Percentiles rank a stretch among this genome's conserved stretches.
These are phyloP conservation scores for Tolypocladium endophyticum DNA, from an alignment of 2,329 filamentous ascomycete species.

Conservation along the genomic window DNA sequence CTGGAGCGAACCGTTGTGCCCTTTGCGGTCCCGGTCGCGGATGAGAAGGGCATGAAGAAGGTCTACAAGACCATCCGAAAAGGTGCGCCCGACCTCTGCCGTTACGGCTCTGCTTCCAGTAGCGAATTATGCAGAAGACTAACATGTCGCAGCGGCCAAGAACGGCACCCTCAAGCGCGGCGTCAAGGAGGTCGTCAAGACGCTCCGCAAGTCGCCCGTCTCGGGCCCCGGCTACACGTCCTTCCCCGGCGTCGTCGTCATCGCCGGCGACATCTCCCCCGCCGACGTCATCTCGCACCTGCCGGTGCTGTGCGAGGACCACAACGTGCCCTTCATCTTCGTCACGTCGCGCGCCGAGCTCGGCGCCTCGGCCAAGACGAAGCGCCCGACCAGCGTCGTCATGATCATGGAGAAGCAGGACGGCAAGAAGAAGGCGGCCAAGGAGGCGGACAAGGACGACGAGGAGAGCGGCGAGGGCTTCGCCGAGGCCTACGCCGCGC, in stretches of 20 bases:
- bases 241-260: slow-evolving; percentile 70
- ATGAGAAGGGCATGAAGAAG: slow-evolving; percentile 65
- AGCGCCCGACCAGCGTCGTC: slow-evolving; percentile 91
- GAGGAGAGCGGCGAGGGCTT: slow-evolving; percentile 47
- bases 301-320: slow-evolving; percentile 94
- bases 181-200: slow-evolving; percentile 98
- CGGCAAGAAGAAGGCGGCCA: slow-evolving; percentile 33
- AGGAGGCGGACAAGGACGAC: slow-evolving; percentile 33
- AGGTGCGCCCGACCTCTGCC: slow-evolving; percentile 28
- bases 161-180: slow-evolving; percentile 93
- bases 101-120: neutral
- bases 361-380: slow-evolving; percentile 85
- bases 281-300: slow-evolving; percentile 99
- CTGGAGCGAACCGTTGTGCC: slow-evolving; percentile 59
- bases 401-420: slow-evolving; percentile 61
- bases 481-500: slow-evolving; percentile 51
- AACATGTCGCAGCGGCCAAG: slow-evolving; percentile 62
- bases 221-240: slow-evolving; percentile 53
- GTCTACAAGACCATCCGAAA: slow-evolving; percentile 45
- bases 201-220: slow-evolving; percentile 80
- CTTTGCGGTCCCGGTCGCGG: slow-evolving; percentile 71
- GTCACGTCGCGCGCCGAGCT: slow-evolving; percentile 87
- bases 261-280: slow-evolving; percentile 94
- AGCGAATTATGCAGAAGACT: neutral
- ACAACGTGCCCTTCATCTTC: slow-evolving; percentile 94